A percentile compares a stretch with the other conserved stretches of the same genome.
Evolutionary conservation across 2,329 filamentous ascomycete species (phyloP).

Genomic region (Claviceps digitariae): DNA sequence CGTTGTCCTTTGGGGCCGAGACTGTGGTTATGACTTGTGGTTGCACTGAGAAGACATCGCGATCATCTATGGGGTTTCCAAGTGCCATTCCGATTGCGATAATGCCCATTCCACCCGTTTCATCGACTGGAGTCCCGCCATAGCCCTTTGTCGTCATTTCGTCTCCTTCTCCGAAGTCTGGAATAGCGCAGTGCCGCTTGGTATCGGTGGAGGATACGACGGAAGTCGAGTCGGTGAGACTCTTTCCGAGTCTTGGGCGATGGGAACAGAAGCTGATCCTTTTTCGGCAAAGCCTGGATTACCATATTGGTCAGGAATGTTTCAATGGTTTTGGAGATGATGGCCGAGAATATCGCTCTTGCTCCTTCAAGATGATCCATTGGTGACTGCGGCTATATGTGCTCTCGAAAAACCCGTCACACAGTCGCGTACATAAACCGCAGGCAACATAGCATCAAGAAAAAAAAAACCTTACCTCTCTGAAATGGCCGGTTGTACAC

Average conservation of each 20-base stretch:
- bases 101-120: constrained; percentile 15
- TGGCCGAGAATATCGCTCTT: not conserved
- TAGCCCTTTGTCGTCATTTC: not conserved
- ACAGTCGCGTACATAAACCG: not conserved
- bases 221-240: not conserved
- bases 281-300: not conserved
- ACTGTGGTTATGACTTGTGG: constrained; percentile 14
- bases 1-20: constrained; percentile 10
- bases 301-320: not conserved
- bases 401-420: not conserved
- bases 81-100: constrained; percentile 58
- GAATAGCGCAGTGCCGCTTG: constrained; percentile 7
- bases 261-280: not conserved
- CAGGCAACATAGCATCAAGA: not conserved
- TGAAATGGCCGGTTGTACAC: not conserved
- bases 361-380: not conserved
- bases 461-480: not conserved
- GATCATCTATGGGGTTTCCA: constrained; percentile 48
- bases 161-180: constrained; percentile 23
- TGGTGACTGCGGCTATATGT: not conserved
- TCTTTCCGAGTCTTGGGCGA: not conserved
- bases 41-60: constrained; percentile 15
- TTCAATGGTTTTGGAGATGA: not conserved
- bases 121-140: constrained; percentile 13
- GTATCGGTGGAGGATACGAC: not conserved